Percentiles rank a stretch among this genome's conserved stretches.
These are phyloP conservation scores for Trichosporon coremiiforme DNA, from an alignment of 1,284 basidiomycete species.

Conservation along the genomic window DNA sequence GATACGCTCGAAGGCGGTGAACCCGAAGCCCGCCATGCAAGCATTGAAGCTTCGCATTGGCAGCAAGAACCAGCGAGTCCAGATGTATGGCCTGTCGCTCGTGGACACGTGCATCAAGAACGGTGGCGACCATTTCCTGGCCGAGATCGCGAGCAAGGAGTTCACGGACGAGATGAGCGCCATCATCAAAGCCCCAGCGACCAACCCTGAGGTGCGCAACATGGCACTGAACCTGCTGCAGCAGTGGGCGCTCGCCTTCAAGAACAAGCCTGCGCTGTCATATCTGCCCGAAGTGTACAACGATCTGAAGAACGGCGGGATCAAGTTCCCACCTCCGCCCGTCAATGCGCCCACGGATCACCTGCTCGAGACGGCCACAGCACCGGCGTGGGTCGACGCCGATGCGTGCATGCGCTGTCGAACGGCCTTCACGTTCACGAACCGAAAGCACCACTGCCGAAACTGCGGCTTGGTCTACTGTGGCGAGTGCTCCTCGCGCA, in stretches of 20 bases:
- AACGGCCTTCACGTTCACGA: constrained; percentile 89
- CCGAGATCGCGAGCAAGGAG: constrained; percentile 79
- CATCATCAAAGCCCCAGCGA: constrained; percentile 46
- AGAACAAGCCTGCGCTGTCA: constrained; percentile 72
- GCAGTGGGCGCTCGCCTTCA: constrained; percentile 89
- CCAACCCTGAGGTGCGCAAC: constrained; percentile 81
- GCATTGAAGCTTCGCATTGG: constrained; percentile 82
- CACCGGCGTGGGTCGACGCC: constrained; percentile 96
- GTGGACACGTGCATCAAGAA: constrained; percentile 97
- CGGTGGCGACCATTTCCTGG: constrained; percentile 87
- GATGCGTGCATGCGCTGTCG: constrained; percentile 93
- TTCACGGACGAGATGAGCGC: constrained; percentile 77
- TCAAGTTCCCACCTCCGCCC: constrained; percentile 54
- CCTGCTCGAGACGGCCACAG: constrained; percentile 53
- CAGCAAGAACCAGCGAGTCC: constrained; percentile 96
- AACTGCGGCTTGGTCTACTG: constrained; percentile 98
- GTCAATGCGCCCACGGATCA: constrained; percentile 40
- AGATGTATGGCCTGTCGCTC: constrained; percentile 83
- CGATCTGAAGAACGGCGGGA: constrained; percentile 72
- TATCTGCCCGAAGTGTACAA: constrained; percentile 81
- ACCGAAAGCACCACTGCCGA: constrained; percentile 97
- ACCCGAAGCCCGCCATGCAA: constrained; percentile 83
- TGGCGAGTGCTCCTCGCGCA: constrained; percentile 86
- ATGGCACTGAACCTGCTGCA: constrained; percentile 80
- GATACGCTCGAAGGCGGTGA: constrained; percentile 86